Base-by-base conservation (phyloP, 2,329 filamentous ascomycete species). In the Talaromyces funiculosus region DNA sequence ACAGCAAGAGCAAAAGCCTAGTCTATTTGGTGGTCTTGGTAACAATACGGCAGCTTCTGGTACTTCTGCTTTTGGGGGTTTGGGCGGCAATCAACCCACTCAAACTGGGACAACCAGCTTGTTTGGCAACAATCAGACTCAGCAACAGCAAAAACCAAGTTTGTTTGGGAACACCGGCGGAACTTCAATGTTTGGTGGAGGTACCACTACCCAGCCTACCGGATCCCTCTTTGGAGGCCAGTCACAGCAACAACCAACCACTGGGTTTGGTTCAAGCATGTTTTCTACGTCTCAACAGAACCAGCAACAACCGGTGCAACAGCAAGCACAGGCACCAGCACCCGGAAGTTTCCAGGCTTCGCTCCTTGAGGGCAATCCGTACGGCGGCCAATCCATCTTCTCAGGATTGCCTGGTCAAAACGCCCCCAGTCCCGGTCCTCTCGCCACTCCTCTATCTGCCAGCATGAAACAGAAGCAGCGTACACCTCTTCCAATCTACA, bases 321-420 rank as follows among this genome's bases (percentile, higher is more conserved):
- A 82, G 16, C 86, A 89, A 69, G 74, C 80, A 53, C 73, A 79
- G 47, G 76, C 78, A 56, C 75, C 75, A 45, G 71, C 69, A 8
- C 69, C 75, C 55, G 71, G 73, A 57, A 74, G 75, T 18, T 79
- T 96, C 61, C 91, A 89, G 35, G 87, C 92, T 4, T 94, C 90
- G 63, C 84, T 95, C 60, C 86, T 86, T 62, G 91, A 93, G 65
- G 82, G 86, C n/a, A 91, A 90, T 57, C 93, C 95, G 0, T 99
- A 96, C 70, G 94, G 94, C 42, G 92, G 90, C 57, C 85, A 90
- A 49, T 90, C 91, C 1, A 82, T 99, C 20, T 97, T 97, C 74
- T 85, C 87, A 33, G 88, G 87, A 57, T 78, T 97, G 16, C 66
- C 82, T 71, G 71, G 86, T 70, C 76, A 90, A 76, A 77, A 77